Evolutionary conservation across 1,284 basidiomycete species (phyloP).

Genomic region (Trametes sp.): DNA sequence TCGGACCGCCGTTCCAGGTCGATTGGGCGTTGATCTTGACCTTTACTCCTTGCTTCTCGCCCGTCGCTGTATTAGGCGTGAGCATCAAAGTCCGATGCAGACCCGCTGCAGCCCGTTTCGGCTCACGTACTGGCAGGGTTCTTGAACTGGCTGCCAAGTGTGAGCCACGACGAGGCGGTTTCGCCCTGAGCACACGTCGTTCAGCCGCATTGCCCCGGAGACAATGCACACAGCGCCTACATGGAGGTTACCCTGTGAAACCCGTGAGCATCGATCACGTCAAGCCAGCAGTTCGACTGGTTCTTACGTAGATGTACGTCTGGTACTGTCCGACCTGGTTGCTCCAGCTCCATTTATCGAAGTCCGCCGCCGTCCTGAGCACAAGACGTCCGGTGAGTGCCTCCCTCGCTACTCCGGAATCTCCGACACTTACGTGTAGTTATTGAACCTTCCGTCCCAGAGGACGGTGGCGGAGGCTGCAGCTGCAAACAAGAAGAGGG

Average conservation of each 20-base stretch:
- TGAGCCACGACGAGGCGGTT: constrained; percentile 37
- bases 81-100: too few species aligned
- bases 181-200: constrained; percentile 28
- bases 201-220: background rate
- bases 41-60: constrained; percentile 37
- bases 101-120: background rate
- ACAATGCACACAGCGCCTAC: constrained; percentile 20
- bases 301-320: constrained; percentile 39
- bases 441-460: constrained; percentile 39
- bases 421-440: constrained; percentile 33
- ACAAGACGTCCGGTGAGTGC: background rate
- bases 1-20: constrained; percentile 39
- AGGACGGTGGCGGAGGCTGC: constrained; percentile 34
- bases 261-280: constrained; percentile 9
- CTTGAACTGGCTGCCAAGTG: constrained; percentile 36
- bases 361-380: constrained; percentile 35
- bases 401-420: background rate
- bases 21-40: constrained; percentile 37
- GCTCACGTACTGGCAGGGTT: constrained; percentile 35
- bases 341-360: constrained; percentile 40
- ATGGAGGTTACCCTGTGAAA: constrained; percentile 32
- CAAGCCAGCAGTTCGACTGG: background rate
- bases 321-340: constrained; percentile 38
- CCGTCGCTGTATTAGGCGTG: constrained; percentile 20
- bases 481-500: constrained; percentile 21